phyloP scores from a whole-genome alignment of 768 basidiomycete genomes.

The Suillus occidentalis region DNA sequence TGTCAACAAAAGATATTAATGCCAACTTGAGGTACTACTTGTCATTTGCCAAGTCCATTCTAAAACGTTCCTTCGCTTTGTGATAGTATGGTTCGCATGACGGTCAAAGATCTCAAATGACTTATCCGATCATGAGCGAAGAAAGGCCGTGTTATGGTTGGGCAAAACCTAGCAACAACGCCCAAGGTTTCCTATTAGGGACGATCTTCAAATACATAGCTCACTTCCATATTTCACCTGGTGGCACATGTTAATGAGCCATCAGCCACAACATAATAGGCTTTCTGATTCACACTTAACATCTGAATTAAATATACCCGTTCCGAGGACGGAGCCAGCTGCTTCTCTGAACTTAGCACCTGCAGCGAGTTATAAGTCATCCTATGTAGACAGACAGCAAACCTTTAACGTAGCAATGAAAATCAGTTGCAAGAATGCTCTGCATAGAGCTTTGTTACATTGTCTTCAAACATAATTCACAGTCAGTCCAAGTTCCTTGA shows the following conservation, averaged over 20 bases:
- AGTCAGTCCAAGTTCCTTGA: conserved; percentile 23
- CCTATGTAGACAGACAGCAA: conserved; percentile 16
- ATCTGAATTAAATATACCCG: conserved; percentile 57
- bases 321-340: conserved; percentile 41
- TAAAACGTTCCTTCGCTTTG: too few relatives aligned
- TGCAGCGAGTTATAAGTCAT: conserved; percentile 14
- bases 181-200: background rate
- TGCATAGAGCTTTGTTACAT: conserved; percentile 15
- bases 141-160: conserved; percentile 68
- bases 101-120: conserved; percentile 60
- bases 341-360: conserved; percentile 33
- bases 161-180: conserved; percentile 48
- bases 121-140: conserved; percentile 61
- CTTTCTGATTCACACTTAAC: conserved; percentile 26
- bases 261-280: background rate
- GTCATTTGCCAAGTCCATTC: too few relatives aligned
- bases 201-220: background rate
- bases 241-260: conserved; percentile 5
- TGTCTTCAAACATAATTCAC: conserved; percentile 11
- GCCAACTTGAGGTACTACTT: too few relatives aligned
- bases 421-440: conserved; percentile 43
- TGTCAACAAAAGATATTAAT: background rate
- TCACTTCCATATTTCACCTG: conserved; percentile 78
- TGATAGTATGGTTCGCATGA: conserved; percentile 41
- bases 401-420: conserved; percentile 46